Percentiles rank a stretch among this genome's conserved stretches.
Conservation (phyloP, 495 filamentous ascomycete species). For the Penicillium samsonianum region DNA sequence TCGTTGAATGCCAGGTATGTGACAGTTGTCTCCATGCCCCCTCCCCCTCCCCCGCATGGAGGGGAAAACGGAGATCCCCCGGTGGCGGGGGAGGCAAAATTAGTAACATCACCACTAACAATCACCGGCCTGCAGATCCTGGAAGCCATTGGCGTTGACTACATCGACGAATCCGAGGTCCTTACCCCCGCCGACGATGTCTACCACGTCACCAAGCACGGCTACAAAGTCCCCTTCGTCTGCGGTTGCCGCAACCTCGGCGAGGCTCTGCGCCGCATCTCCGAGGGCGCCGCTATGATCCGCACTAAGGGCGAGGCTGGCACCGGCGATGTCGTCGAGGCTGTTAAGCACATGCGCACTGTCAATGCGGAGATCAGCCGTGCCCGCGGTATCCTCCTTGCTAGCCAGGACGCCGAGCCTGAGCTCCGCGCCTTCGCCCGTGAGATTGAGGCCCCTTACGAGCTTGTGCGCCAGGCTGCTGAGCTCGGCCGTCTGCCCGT, state of each 20-base stretch:
- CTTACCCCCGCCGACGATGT: conserved; percentile 89
- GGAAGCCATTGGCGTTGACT: conserved; percentile 91
- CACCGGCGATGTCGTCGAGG: conserved; percentile 97
- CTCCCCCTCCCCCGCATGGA: no score
- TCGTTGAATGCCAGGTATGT: conserved; percentile 89
- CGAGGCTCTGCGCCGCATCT: conserved; percentile 88
- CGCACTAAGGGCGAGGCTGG: conserved; percentile 98
- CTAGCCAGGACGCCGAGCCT: conserved; percentile 65
- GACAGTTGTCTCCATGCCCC: neutral
- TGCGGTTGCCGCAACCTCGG: conserved; percentile 96
- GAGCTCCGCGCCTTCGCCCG: conserved; percentile 78
- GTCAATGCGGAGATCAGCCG: conserved; percentile 81
- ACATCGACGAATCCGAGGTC: conserved; percentile 97
- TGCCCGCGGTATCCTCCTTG: conserved; percentile 61
- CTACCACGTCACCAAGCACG: conserved; percentile 88
- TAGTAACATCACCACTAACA: conserved; percentile 13
- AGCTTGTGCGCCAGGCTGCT: conserved; percentile 80
- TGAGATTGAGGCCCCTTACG: conserved; percentile 73
- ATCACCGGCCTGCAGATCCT: conserved; percentile 64
- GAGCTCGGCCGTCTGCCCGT: conserved; percentile 87
- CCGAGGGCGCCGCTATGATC: conserved; percentile 97
- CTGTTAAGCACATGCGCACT: conserved; percentile 92
- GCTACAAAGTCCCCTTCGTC: conserved; percentile 86
- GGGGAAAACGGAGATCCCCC: neutral
- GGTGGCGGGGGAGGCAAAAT: neutral